A percentile compares a stretch with the other conserved stretches of the same genome.
phyloP scores from a whole-genome alignment of 2,329 filamentous ascomycete genomes.

The Trichoderma breve region DNA sequence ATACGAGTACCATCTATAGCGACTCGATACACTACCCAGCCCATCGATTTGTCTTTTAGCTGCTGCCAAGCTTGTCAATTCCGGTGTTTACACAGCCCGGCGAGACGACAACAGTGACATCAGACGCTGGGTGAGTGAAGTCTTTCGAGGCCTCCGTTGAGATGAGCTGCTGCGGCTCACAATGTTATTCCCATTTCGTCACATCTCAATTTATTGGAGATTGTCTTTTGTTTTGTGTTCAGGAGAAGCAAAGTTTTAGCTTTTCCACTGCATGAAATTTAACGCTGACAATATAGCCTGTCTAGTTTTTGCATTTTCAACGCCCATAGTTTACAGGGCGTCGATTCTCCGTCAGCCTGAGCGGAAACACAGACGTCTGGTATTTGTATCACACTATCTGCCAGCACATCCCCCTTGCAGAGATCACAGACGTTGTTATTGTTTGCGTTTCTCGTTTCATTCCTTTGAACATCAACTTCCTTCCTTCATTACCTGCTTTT shows the following conservation, averaged over 20 bases:
- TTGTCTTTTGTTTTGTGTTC: neutral
- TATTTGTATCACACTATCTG: neutral
- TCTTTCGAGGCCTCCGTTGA: neutral
- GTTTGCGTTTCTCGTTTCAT: neutral
- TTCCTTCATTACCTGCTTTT: neutral
- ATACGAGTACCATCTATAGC: neutral
- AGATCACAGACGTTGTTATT: neutral
- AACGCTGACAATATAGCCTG: neutral
- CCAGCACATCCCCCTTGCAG: neutral
- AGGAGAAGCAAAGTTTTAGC: neutral
- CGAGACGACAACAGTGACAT: neutral
- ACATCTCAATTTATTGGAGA: neutral
- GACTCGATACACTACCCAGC: neutral
- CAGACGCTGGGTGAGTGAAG: neutral
- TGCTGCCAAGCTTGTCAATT: neutral
- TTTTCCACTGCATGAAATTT: neutral
- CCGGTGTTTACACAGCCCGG: neutral
- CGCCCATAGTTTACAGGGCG: neutral
- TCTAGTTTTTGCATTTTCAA: neutral
- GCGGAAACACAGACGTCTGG: neutral
- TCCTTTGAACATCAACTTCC: neutral
- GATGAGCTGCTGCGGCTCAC: neutral
- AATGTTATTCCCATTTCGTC: neutral
- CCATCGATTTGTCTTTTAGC: neutral
- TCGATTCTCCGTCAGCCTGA: neutral